Base-by-base conservation (phyloP, 2,329 filamentous ascomycete genomes). In the Aspergillus hortae region DNA sequence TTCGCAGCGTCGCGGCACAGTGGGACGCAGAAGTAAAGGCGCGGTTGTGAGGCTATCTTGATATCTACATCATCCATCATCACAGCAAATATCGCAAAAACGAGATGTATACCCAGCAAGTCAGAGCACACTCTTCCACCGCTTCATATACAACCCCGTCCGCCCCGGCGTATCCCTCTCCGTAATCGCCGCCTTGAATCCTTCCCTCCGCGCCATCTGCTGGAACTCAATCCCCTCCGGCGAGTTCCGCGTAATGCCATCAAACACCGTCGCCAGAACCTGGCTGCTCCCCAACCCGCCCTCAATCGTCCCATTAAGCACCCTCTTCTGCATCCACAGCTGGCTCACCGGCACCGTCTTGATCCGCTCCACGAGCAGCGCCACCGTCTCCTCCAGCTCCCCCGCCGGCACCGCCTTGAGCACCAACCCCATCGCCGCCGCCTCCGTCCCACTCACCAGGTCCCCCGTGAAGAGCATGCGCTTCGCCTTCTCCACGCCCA, bases 391-490 rank as follows among this genome's bases (percentile, higher is more conserved):
- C 21, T 53, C 51, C 23, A 53, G 23, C 51, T 53, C 25, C 6
- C 15, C 36, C 17, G 23, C 17, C 4, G 52, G 52, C 21, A 54
- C 52, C 5, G 52, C 48, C 43, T 54, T 48, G 3, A 54, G n/a
- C 9, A 54, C 48, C 9, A 54, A 43, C 7, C 52, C 52, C 48
- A 54, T 52, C 0, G 38, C 40, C 14, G 23, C 49, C 3, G 52
- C 52, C 21, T 52, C 48, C 9, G 23, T 15, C 6, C 52, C 52
- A 30, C 52, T 54, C 5, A 54, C 32, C 7, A 54, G 23, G 43
- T 54, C 52, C 5, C 52, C 52, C 2, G 52, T 54, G 14, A 54
- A 54, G 2, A 54, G 40, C 52, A 54, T 54, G 12, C 52, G 30
- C n/a, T 54, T 54, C 4, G 52, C 52, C 32, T 49, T 52, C 9